Conservation (phyloP, 176 grass and related monocot genomes). For the Chrysopogon serrulatus region DNA sequence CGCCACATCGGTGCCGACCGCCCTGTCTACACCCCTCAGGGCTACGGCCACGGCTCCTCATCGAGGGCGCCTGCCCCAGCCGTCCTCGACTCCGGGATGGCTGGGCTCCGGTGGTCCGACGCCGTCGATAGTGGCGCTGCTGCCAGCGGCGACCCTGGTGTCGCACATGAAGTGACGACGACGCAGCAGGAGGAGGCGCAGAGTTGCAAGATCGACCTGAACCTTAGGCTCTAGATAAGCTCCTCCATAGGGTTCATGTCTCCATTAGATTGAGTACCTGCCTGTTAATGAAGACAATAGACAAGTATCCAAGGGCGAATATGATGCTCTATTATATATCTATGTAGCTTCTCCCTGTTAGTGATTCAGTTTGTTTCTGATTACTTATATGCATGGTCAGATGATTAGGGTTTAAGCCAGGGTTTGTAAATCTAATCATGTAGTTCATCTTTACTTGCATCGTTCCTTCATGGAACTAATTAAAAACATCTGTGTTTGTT, state of each 20-base stretch:
- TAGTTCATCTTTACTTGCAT: background rate
- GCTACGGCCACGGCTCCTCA: slow-evolving; percentile 2
- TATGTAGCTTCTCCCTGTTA: too few species aligned
- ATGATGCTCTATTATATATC: too few species aligned
- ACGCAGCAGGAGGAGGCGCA: background rate
- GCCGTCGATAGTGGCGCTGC: background rate
- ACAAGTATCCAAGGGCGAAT: too few species aligned
- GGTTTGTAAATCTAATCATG: background rate
- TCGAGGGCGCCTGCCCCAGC: background rate
- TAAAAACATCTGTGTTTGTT: background rate
- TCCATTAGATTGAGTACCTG: background rate
- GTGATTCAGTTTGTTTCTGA: background rate
- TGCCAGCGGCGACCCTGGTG: background rate
- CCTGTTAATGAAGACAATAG: background rate
- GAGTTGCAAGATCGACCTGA: slow-evolving; percentile 27
- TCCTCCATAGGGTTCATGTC: background rate
- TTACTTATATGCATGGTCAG: background rate
- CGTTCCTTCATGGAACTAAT: slow-evolving; percentile 3
- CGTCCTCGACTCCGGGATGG: background rate
- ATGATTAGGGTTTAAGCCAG: slow-evolving; percentile 10
- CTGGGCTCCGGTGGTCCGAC: background rate
- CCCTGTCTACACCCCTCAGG: slow-evolving; percentile 3
- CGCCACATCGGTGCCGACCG: background rate
- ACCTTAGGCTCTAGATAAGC: slow-evolving; percentile 47
- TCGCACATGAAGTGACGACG: background rate